Base-by-base conservation (phyloP, 2,329 filamentous ascomycete species). In the Phoma sp. region DNA sequence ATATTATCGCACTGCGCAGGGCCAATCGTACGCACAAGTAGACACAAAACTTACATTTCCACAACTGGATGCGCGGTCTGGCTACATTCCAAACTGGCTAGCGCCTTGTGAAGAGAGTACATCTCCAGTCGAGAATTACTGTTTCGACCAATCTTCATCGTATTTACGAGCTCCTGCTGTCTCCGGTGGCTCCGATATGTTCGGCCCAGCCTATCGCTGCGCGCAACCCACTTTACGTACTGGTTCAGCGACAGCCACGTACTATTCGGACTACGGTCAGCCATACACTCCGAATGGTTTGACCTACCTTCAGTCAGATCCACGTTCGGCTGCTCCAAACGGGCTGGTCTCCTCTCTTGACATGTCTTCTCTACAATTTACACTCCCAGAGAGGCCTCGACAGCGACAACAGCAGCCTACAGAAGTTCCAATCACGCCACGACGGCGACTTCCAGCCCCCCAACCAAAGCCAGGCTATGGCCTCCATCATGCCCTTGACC, bases 381-480 rank as follows among this genome's bases (percentile, higher is more conserved):
- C 62, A 6, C 52, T 74, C 11, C 67, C 70, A 11, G 64, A 70
- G 44, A 63, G 59, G 33, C 58, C 65, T 38, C 63, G 55, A 36
- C 55, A 54, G 29, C 59, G 55, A 37, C 64, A 60, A 14, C 41
- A 41, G 8, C 52, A 57, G 11, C 32, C 60, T 32, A 33, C 55
- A 25, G 65, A 67, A 4, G 27, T 55, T 13, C 25, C 57, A 22
- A 32, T 50, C 29, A 50, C 51, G 22, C 66, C 69, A 9, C 67
- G 61, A 39, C 62, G 71, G 42, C 70, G 68, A 24, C 58, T 74
- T 4, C 72, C 72, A 7, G 59, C 70, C 9, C 72, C 71, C n/a
- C 69, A 68, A 30, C 64, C 70, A 8, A 69, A 60, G 24, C 61
- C 61, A 7, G 59, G 62, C 10, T 67, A 66, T 29, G 55, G 56